Evolutionary conservation across 805 yeast species (phyloP), one percentile per base, ranked within the genome.

Genomic region (Sugiyamaella boreocaroliniensis): DNA sequence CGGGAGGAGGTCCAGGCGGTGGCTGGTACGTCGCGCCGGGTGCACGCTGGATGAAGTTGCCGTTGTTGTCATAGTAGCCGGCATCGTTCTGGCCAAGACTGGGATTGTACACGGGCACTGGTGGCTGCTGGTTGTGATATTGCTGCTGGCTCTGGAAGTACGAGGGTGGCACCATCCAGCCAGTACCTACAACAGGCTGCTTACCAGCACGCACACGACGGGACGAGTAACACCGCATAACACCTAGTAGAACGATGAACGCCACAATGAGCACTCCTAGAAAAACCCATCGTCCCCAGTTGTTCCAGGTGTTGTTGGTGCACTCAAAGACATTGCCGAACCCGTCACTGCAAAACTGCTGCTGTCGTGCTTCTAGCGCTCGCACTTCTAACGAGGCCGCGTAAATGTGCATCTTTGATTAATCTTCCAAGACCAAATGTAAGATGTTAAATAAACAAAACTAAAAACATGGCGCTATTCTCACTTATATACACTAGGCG

Each of bases 151-250:
- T 78, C 47, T 58, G 63, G 52, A 63, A 54, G 63, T 87, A 87
- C 10, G 83, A 74, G 0, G 95, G 95, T 6, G 96, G 96, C 0
- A 93, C 85, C 72, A 89, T 80, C 95, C 95, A 86, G 10, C 86
- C 79, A 0, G 93, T 86, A 9, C 92, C 92, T 54, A 78, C 71
- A 1, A 87, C 72, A 0, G 96, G 95, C 26, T 70, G 72, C 56
- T 72, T 69, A 43, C 80, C 78, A 2, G 51, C 55, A 9, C 57
- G 52, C 3, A 65, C 68, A 37, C 67, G 55, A n/a, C 57, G 43
- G 5, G 58, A 43, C 12, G 67, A 59, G 45, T 58, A 55, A 20
- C 55, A 46, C 18, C 69, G 60, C 4, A 57, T 47, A 61, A 45
- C 34, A 66, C 54, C n/a, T n/a, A 68, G 44, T 26, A 52, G 20